phyloP scores from a whole-genome alignment of 352 stramenopile genomes.

The Pythium dissotocum region DNA sequence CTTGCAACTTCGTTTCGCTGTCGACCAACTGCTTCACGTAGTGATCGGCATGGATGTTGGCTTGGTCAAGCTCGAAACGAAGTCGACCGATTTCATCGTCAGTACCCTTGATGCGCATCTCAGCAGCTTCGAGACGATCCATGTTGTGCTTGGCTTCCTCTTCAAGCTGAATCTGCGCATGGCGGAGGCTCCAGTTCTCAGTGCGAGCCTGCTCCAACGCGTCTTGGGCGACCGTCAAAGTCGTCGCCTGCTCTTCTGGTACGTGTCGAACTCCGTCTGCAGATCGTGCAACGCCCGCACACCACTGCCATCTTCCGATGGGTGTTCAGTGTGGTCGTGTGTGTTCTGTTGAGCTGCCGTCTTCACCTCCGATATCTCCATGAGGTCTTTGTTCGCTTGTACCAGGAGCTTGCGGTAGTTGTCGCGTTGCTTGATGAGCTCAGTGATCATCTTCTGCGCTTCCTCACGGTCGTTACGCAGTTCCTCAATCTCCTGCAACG shows the following conservation, averaged over 20 bases:
- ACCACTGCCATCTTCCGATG: too few relatives aligned
- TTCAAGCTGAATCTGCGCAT: slow-evolving; percentile 71
- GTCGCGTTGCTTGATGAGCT: slow-evolving; percentile 95
- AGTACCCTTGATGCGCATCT: slow-evolving; percentile 45
- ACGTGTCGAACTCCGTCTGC: slow-evolving; percentile 72
- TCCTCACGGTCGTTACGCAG: slow-evolving; percentile 76
- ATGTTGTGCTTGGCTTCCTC: slow-evolving; percentile 64
- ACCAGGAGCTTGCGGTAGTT: slow-evolving; percentile 93
- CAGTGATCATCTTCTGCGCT: slow-evolving; percentile 88
- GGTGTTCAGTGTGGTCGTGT: too few relatives aligned
- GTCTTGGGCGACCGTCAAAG: slow-evolving; percentile 69
- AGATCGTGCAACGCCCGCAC: slow-evolving; percentile 52
- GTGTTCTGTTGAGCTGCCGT: neutral
- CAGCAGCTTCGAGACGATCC: slow-evolving; percentile 61
- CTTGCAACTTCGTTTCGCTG: slow-evolving; percentile 58
- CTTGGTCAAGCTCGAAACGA: slow-evolving; percentile 56
- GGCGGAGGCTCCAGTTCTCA: slow-evolving; percentile 47
- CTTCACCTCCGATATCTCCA: slow-evolving; percentile 21
- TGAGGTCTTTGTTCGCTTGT: slow-evolving; percentile 83
- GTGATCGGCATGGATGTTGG: slow-evolving; percentile 59
- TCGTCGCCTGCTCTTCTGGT: slow-evolving; percentile 65
- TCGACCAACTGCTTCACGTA: slow-evolving; percentile 58
- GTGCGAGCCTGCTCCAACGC: slow-evolving; percentile 52
- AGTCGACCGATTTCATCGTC: slow-evolving; percentile 64
- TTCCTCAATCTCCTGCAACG: slow-evolving; percentile 77